Base-by-base conservation (phyloP, 495 filamentous ascomycete species). In the Xanthoparmelia taractica region DNA sequence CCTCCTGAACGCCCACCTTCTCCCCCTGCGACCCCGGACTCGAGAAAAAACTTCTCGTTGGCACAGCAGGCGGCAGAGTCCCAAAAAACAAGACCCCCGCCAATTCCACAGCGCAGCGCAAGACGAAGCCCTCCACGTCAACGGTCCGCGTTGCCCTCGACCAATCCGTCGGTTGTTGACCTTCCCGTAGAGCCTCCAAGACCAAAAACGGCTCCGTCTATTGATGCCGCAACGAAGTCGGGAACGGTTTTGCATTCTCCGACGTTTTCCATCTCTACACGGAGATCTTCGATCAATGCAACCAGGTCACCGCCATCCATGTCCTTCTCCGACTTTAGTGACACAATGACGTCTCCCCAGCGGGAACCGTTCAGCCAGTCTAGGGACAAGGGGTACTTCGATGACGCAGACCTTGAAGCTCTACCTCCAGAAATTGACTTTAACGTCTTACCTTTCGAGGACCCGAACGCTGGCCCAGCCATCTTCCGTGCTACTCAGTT, bases 321-420 rank as follows among this genome's bases (percentile, higher is more conserved):
- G 36, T 20, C 18, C 29, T 41, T 52, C 12, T 34, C 50, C 6
- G 5, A 40, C 36, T 34, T 33, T 12, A 45, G 33, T 52, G 33
- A 52, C 23, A 34, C 60, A 45, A 41, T 41, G 20, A 20, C 27
- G 20, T 63, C 55, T 34, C 40, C 55, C 12, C 34, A 8, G 17
- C 50, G 50, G 50, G 29, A 31, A 29, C 33, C 50, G 20, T 33
- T 33, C 50, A 54, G 29, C 50, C 29, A 18, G 29, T 33, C 50
- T 54, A 33, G 50, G 20, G 50, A 54, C 50, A 10, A 15, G 29
- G 27, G 33, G 10, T 54, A 33, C 29, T 33, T 43, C n/a, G 41
- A 59, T 15, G 66, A 67, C 20, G 61, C 62, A 48, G 66, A 67
- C 43, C 66, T 65, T 13, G 66, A 62, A n/a, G 56, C 62, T 29